phyloP scores from a whole-genome alignment of 441 rosid species.

The Erodium texanum region DNA sequence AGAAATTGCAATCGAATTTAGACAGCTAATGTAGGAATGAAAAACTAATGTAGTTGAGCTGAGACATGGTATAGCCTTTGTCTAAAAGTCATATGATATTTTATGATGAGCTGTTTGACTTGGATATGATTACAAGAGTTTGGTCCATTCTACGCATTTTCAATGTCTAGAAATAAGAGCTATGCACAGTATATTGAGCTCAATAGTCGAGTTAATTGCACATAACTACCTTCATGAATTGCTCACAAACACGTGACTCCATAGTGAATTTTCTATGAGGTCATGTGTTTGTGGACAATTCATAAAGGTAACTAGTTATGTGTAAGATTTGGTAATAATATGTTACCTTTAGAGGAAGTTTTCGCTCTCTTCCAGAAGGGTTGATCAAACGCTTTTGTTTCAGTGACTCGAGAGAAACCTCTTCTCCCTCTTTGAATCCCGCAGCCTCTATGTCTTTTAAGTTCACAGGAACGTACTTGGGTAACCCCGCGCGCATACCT shows the following conservation, averaged over 20 bases:
- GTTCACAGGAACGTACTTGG: conserved; percentile 31
- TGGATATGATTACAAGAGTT: not conserved
- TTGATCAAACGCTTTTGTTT: conserved; percentile 56
- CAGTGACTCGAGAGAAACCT: not conserved
- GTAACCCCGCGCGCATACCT: conserved; percentile 85
- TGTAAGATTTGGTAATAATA: not conserved
- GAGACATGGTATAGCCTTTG: not conserved
- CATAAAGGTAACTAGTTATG: no score
- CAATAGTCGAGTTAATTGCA: no score
- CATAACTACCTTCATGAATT: no score
- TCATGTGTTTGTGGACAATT: no score
- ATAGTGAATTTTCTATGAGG: no score
- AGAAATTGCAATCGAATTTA: no score
- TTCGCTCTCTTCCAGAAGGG: conserved; percentile 93
- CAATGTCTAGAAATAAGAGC: no score
- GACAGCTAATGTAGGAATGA: no score
- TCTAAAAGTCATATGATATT: not conserved
- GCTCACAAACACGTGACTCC: no score
- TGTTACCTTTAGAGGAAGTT: conserved; percentile 74
- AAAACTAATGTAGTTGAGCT: not conserved
- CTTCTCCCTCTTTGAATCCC: not conserved
- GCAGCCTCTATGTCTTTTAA: not conserved
- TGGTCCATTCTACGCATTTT: not conserved
- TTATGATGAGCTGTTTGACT: not conserved
- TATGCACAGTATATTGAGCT: no score